phyloP scores from a whole-genome alignment of 305 asterid species.

The Monarda citriodora region DNA sequence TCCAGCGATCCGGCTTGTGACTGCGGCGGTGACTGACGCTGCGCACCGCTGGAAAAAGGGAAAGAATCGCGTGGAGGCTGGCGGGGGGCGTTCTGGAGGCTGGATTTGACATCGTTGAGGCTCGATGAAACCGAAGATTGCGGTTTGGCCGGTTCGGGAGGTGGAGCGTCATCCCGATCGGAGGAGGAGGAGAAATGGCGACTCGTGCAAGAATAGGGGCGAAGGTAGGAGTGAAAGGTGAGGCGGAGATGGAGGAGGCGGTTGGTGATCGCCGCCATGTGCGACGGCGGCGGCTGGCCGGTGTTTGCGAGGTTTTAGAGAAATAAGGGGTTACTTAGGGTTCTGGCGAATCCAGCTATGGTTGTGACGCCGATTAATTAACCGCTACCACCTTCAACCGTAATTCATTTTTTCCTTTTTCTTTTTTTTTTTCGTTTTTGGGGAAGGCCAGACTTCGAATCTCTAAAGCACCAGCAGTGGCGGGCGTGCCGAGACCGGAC shows the following conservation, averaged over 20 bases:
- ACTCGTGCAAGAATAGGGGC: slow-evolving; percentile 14
- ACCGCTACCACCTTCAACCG: not conserved
- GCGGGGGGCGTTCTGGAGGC: slow-evolving; percentile 22
- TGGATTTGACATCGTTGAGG: slow-evolving; percentile 33
- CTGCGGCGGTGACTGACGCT: slow-evolving; percentile 19
- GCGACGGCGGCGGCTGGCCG: slow-evolving; percentile 12
- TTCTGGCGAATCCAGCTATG: slow-evolving; percentile 1
- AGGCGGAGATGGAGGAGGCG: slow-evolving; percentile 32
- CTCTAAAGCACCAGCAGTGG: no score
- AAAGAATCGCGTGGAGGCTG: slow-evolving; percentile 12
- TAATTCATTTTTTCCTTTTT: no score
- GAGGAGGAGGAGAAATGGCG: slow-evolving; percentile 31
- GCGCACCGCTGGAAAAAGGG: slow-evolving; percentile 2
- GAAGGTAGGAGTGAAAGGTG: slow-evolving; percentile 9
- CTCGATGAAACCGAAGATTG: slow-evolving; percentile 17
- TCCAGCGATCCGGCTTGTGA: slow-evolving; percentile 1
- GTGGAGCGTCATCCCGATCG: slow-evolving; percentile 20
- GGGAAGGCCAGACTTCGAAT: no score
- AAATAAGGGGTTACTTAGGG: slow-evolving; percentile 18
- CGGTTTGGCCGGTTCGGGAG: slow-evolving; percentile 5
- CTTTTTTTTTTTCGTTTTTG: no score
- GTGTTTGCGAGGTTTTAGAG: slow-evolving; percentile 10
- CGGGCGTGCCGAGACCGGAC: no score
- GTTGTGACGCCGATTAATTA: slow-evolving; percentile 14
- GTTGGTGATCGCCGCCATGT: slow-evolving; percentile 32